Conservation (phyloP, 1,284 basidiomycete genomes). For the Cutaneotrichosporon dermatis region DNA sequence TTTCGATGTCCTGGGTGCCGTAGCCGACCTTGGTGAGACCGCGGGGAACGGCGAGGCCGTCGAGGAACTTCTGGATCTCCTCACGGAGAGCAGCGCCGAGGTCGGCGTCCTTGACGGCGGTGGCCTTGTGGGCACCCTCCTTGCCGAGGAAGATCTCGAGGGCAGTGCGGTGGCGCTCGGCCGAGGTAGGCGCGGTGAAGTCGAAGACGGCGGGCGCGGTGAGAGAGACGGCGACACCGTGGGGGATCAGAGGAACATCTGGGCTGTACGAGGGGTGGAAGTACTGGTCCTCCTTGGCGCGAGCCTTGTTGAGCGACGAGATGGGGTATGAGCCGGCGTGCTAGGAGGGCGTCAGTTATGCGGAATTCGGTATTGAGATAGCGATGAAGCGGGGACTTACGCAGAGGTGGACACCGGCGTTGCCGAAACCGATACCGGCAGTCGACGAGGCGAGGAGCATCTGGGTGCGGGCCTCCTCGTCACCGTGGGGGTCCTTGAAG, state of each 20-base stretch:
- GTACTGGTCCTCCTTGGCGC: conserved; percentile 72
- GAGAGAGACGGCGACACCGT: conserved; percentile 80
- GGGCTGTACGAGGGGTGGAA: conserved; percentile 72
- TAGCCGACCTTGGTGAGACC: conserved; percentile 86
- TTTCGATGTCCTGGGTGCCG: conserved; percentile 41
- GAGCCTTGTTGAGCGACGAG: conserved; percentile 89
- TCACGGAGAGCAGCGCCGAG: conserved; percentile 79
- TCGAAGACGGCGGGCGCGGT: conserved; percentile 88
- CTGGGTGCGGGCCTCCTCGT: conserved; percentile 78
- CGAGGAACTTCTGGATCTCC: conserved; percentile 85
- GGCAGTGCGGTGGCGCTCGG: conserved; percentile 82
- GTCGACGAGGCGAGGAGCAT: conserved; percentile 67
- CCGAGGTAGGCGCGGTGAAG: conserved; percentile 87
- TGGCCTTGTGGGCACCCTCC: conserved; percentile 63
- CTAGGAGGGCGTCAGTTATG: not conserved
- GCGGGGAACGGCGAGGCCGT: conserved; percentile 75
- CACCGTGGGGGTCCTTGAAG: conserved; percentile 65
- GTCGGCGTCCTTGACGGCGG: conserved; percentile 71
- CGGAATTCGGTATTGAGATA: not conserved
- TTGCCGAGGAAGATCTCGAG: conserved; percentile 75
- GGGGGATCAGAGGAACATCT: conserved; percentile 84
- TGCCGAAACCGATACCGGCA: conserved; percentile 93
- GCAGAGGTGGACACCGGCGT: conserved; percentile 85
- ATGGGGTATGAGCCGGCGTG: conserved; percentile 54
- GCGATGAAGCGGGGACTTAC: not conserved